Evolutionary conservation across 768 basidiomycete genomes (phyloP).

Genomic region (Strobilomyces dryophilus): DNA sequence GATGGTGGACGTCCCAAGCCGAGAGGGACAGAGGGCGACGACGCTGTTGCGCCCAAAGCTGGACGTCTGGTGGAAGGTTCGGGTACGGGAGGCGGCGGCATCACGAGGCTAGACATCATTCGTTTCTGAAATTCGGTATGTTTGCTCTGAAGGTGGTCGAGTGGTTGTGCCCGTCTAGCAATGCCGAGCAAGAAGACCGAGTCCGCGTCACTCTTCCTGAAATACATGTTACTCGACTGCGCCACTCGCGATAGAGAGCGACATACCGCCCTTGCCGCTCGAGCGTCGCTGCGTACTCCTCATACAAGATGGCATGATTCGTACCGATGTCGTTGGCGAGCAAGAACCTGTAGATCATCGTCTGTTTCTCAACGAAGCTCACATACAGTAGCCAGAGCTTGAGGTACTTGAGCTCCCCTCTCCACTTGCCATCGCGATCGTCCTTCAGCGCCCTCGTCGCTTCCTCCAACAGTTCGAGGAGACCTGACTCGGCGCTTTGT

Average conservation of each 20-base stretch:
- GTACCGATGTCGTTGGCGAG: slow-evolving; percentile 90
- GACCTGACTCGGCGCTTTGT: slow-evolving; percentile 79
- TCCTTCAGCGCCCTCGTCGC: slow-evolving; percentile 84
- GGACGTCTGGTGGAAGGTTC: slow-evolving; percentile 37
- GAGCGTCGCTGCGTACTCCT: slow-evolving; percentile 83
- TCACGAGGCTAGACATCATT: slow-evolving; percentile 60
- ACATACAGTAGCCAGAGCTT: slow-evolving; percentile 95
- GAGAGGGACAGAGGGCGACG: slow-evolving; percentile 30
- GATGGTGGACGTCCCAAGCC: slow-evolving; percentile 14
- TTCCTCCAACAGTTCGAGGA: slow-evolving; percentile 91
- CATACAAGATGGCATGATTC: slow-evolving; percentile 75
- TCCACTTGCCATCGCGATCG: slow-evolving; percentile 69
- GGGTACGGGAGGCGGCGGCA: slow-evolving; percentile 35
- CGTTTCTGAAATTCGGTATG: slow-evolving; percentile 89
- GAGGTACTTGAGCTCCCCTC: slow-evolving; percentile 78
- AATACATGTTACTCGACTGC: slow-evolving; percentile 18
- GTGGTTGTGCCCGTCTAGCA: slow-evolving; percentile 72
- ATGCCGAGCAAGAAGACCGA: slow-evolving; percentile 85
- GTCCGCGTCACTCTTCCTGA: slow-evolving; percentile 85
- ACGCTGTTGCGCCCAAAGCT: slow-evolving; percentile 43
- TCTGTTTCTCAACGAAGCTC: slow-evolving; percentile 84
- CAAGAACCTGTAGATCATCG: slow-evolving; percentile 85
- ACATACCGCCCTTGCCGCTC: slow-evolving; percentile 79
- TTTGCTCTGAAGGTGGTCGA: slow-evolving; percentile 73
- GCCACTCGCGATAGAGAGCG: slow-evolving; percentile 28